Conservation (phyloP, 2,329 filamentous ascomycete species). For the Aureobasidium vineae region DNA sequence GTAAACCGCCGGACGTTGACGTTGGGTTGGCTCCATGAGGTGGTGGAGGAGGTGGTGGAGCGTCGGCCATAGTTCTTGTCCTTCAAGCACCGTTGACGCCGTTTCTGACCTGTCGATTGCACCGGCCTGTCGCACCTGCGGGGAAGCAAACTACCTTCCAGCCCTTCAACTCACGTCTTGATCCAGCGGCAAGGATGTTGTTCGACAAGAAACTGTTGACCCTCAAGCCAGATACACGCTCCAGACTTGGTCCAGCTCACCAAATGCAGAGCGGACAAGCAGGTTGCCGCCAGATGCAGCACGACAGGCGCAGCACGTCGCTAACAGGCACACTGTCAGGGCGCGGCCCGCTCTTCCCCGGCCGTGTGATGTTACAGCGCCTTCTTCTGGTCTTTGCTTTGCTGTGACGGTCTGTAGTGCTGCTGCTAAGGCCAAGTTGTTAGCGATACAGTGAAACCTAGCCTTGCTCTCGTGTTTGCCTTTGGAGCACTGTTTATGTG, state of each 20-base stretch:
- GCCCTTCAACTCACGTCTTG: background rate
- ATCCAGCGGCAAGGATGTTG: background rate
- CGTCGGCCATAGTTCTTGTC: constrained; percentile 7
- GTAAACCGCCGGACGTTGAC: constrained; percentile 64
- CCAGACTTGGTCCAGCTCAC: constrained; percentile 1
- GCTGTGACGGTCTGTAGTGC: background rate
- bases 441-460: background rate
- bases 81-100: background rate
- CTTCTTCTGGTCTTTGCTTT: constrained; percentile 13
- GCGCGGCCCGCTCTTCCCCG: constrained; percentile 13
- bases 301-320: constrained; percentile 11
- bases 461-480: background rate
- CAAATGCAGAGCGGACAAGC: constrained; percentile 6
- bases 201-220: background rate
- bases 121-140: constrained; percentile 4
- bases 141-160: constrained; percentile 7
- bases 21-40: constrained; percentile 79
- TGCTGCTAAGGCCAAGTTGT: background rate
- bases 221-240: background rate
- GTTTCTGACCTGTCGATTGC: constrained; percentile 15
- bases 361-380: background rate
- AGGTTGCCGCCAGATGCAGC: background rate
- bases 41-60: constrained; percentile 71
- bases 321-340: constrained; percentile 13
- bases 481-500: background rate